Conservation (phyloP, 1,284 basidiomycete genomes). For the Singerocomus inundabilis region DNA sequence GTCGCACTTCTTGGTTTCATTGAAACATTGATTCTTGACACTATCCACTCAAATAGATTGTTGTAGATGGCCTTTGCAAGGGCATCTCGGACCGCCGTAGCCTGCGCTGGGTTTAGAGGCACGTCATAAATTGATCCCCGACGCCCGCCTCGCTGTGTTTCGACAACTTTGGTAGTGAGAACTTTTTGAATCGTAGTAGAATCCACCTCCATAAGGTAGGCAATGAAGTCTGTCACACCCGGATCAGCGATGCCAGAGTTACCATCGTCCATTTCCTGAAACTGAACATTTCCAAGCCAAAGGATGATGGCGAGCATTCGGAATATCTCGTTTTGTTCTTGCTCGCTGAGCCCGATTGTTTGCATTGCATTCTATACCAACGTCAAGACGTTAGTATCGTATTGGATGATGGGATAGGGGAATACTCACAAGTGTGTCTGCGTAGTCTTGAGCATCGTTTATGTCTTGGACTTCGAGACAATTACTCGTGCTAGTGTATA, state of each 20-base stretch:
- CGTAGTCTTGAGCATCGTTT: constrained; percentile 85
- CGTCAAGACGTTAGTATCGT: constrained; percentile 17
- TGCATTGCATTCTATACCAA: constrained; percentile 82
- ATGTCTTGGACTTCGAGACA: constrained; percentile 93
- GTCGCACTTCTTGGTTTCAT: constrained; percentile 84
- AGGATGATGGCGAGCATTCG: constrained; percentile 90
- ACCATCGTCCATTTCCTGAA: constrained; percentile 85
- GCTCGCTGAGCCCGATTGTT: constrained; percentile 79
- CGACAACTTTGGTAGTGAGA: constrained; percentile 84
- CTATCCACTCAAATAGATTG: constrained; percentile 99
- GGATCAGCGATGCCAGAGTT: constrained; percentile 83
- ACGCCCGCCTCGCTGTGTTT: constrained; percentile 90
- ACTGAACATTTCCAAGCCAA: constrained; percentile 97
- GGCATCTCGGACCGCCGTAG: constrained; percentile 86
- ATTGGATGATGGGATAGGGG: not conserved
- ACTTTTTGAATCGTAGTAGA: constrained; percentile 79
- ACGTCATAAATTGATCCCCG: constrained; percentile 97
- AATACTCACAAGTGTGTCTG: constrained; percentile 76
- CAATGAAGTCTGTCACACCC: constrained; percentile 93
- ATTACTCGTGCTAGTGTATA: constrained; percentile 89
- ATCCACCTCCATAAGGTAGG: constrained; percentile 92
- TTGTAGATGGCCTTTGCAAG: constrained; percentile 97
- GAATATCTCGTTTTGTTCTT: constrained; percentile 93
- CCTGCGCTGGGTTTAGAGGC: constrained; percentile 93
- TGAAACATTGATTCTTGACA: constrained; percentile 91